Evolutionary conservation across 2,329 filamentous ascomycete species (phyloP), one percentile per base, ranked within the genome.

Genomic region (Graphium sp.): DNA sequence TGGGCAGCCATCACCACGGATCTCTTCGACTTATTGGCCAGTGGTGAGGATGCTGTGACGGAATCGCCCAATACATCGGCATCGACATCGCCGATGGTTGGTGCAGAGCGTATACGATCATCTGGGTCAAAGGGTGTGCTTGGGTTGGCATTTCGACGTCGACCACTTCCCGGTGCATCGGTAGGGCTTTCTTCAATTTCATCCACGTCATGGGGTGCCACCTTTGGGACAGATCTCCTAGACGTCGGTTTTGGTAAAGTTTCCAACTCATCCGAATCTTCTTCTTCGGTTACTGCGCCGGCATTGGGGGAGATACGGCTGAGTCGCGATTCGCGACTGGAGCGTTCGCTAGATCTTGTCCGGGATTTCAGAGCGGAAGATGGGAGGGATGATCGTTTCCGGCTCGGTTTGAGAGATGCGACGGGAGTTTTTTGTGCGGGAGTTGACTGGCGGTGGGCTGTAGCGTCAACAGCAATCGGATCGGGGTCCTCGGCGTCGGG

Each of bases 121-220:
- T n/a, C n/a, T n/a, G n/a, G n/a, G n/a, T n/a, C n/a, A n/a, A n/a
- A n/a, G n/a, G n/a, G n/a, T n/a, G n/a, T n/a, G n/a, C n/a, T n/a
- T n/a, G n/a, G n/a, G n/a, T n/a, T n/a, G n/a, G n/a, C 41, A 4
- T 42, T 51, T 16, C 56, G 53, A 27, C 64, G 48, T 7, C 54
- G 56, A 2, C 66, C 67, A 36, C 64, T 71, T 3, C 66, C 67
- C 1, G 66, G 67, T 10, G 64, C 65, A 36, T 62, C 44, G 7
- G 39, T 47, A 1, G 69, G 67, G 32, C 65, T 70, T 39, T 73
- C 65, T 20, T 47, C 51, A 10, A 67, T 52, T 39, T 64, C 59
- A 26, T 63, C 56, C 11, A 40, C 35, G 10, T 37, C 23, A 22
- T 31, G 24, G 14, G 29, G 27, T n/a, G 23, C 21, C 6, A 18